Percentiles rank a stretch among this genome's conserved stretches.
Evolutionary conservation across 1,284 basidiomycete species (phyloP).

Genomic region (Anthracocystis setariae): DNA sequence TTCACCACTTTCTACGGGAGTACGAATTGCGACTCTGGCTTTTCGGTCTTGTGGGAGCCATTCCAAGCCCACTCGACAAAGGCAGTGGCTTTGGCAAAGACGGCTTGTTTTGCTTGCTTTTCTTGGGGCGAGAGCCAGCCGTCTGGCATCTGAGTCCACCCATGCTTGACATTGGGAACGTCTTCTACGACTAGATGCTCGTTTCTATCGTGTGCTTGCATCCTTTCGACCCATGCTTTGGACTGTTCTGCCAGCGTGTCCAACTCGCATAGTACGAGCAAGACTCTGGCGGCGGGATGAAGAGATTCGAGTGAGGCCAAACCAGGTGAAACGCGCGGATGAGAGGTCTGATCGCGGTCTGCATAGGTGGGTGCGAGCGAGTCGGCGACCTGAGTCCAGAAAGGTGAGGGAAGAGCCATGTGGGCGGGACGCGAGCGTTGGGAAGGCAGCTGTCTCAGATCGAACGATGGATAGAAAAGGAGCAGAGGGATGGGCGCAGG

Average conservation of each 20-base stretch:
- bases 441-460: constrained; percentile 47
- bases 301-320: constrained; percentile 49
- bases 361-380: constrained; percentile 50
- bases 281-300: constrained; percentile 36
- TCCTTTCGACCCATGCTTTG: constrained; percentile 46
- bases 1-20: constrained; percentile 17
- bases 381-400: constrained; percentile 44
- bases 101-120: constrained; percentile 25
- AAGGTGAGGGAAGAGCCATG: constrained; percentile 30
- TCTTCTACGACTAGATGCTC: constrained; percentile 44
- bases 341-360: constrained; percentile 24
- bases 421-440: constrained; percentile 42
- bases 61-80: constrained; percentile 46
- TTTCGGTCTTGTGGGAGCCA: constrained; percentile 7
- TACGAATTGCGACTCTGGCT: constrained; percentile 28
- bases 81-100: constrained; percentile 33
- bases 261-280: constrained; percentile 51
- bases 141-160: constrained; percentile 53
- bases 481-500: constrained; percentile 45
- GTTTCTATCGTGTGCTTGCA: constrained; percentile 29
- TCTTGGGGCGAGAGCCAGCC: constrained; percentile 41
- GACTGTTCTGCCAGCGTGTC: constrained; percentile 54
- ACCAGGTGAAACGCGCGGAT: constrained; percentile 53
- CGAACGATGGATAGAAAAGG: constrained; percentile 57
- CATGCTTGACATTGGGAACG: constrained; percentile 42